A percentile compares a stretch with the other conserved stretches of the same genome.
These are phyloP conservation scores for Solanum dulcamara DNA, from an alignment of 257 asterid species.

Conservation along the genomic window DNA sequence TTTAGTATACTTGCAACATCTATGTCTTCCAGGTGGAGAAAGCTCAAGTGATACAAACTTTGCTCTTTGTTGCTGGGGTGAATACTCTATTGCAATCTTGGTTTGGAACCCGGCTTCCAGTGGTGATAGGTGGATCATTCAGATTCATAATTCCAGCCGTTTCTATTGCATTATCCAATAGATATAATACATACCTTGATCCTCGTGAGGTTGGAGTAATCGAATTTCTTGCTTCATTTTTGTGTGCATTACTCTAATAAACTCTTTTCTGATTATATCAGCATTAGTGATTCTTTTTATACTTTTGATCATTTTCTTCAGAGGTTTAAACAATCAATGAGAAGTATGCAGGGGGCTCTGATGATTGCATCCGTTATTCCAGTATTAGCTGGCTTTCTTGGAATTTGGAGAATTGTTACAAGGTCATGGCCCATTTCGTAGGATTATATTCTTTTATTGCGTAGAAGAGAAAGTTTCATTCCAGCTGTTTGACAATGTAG, in stretches of 20 bases:
- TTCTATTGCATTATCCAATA: constrained; percentile 44
- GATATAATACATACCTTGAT: constrained; percentile 28
- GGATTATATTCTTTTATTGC: not conserved
- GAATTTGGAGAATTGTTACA: constrained; percentile 77
- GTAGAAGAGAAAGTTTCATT: not conserved
- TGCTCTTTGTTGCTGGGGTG: constrained; percentile 75
- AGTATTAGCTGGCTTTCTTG: constrained; percentile 63
- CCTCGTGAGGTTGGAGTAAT: constrained; percentile 47
- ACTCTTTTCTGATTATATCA: not conserved
- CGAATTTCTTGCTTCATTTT: not conserved
- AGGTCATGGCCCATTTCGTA: constrained; percentile 25
- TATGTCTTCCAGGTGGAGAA: constrained; percentile 43
- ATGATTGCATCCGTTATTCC: constrained; percentile 74
- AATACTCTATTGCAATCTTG: constrained; percentile 75
- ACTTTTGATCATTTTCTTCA: constrained; percentile 4
- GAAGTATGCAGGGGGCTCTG: constrained; percentile 85
- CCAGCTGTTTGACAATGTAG: constrained; percentile 23
- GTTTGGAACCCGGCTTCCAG: constrained; percentile 79
- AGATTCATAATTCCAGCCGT: constrained; percentile 69
- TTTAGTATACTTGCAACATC: not conserved
- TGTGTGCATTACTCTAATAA: not conserved
- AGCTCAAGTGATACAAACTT: constrained; percentile 71
- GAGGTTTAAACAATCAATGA: constrained; percentile 75
- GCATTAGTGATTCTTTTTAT: not conserved
- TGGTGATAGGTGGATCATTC: constrained; percentile 79